Percentiles rank a stretch among this genome's conserved stretches.
Evolutionary conservation across 2,329 filamentous ascomycete genomes (phyloP).

Genomic region (Penicillium sp.): DNA sequence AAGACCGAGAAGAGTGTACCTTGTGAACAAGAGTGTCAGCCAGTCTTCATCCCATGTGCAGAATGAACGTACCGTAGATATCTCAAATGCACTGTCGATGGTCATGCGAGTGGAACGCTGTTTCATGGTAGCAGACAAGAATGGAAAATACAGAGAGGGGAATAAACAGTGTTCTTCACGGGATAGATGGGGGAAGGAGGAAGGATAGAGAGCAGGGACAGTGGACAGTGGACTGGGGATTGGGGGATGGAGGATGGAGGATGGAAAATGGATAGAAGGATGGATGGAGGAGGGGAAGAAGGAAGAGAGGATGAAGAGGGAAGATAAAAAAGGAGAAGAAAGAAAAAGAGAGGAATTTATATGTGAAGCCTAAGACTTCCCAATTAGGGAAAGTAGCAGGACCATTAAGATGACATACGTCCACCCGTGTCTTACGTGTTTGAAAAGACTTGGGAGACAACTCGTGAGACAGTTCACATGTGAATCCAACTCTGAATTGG

Average conservation of each 20-base stretch:
- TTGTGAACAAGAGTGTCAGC: too few relatives aligned
- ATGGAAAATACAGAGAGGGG: neutral
- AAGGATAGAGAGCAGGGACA: neutral
- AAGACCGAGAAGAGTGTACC: too few relatives aligned
- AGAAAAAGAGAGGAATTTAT: neutral
- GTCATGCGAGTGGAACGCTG: neutral
- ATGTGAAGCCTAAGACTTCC: neutral
- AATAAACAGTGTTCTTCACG: neutral
- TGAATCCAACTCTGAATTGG: neutral
- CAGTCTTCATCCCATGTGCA: too few relatives aligned
- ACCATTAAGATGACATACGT: neutral
- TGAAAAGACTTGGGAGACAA: neutral
- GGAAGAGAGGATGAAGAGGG: neutral
- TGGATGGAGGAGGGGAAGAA: neutral
- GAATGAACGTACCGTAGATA: too few relatives aligned
- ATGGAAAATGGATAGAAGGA: neutral
- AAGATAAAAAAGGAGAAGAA: neutral
- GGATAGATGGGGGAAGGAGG: neutral
- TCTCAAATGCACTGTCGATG: too few relatives aligned
- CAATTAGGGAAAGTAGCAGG: neutral
- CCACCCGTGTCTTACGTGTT: too few relatives aligned
- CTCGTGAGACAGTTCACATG: too few relatives aligned
- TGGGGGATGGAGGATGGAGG: neutral
- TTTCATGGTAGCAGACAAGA: too few relatives aligned
- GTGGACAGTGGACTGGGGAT: neutral